Percentiles rank a stretch among this genome's conserved stretches.
Evolutionary conservation across 108 stramenopile genomes (phyloP).

Genomic region (Skeletonema costatum): DNA sequence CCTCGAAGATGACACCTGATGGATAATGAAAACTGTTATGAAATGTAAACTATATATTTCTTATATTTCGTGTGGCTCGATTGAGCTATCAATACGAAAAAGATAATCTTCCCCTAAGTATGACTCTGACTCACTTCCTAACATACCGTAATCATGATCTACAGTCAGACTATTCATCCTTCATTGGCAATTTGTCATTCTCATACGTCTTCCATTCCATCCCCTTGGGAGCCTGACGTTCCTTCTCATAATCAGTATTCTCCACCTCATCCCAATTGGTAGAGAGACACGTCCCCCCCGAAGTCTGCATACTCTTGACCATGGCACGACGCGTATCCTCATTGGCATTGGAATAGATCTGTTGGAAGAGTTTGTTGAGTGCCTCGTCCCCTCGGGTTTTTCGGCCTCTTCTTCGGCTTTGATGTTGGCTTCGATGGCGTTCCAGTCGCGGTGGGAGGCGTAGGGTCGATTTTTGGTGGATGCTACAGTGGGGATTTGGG

Average conservation of each 20-base stretch:
- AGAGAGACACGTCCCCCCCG: conserved; percentile 94
- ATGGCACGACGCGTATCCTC: conserved; percentile 95
- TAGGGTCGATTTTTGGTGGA: conserved; percentile 66
- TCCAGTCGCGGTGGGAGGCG: conserved; percentile 88
- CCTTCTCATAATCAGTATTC: conserved; percentile 97
- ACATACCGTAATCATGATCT: too few relatives aligned
- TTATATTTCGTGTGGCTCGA: too few relatives aligned
- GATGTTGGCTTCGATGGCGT: conserved; percentile 78
- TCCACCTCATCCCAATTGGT: conserved; percentile 99
- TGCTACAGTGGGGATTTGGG: conserved; percentile 9
- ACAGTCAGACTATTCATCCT: conserved; percentile 35
- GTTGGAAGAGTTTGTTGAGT: conserved; percentile 94
- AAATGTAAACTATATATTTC: too few relatives aligned
- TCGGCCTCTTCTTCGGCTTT: conserved; percentile 88
- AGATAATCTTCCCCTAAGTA: too few relatives aligned
- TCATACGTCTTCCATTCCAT: conserved; percentile 94
- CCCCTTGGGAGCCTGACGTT: conserved; percentile 94
- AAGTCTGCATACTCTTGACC: conserved; percentile 97
- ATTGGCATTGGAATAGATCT: conserved; percentile 91
- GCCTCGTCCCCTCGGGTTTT: conserved; percentile 96
- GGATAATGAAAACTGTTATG: not conserved
- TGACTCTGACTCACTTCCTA: too few relatives aligned
- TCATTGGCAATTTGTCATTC: conserved; percentile 63
- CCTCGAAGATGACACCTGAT: not conserved
- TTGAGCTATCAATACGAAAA: too few relatives aligned